These are phyloP conservation scores for Candida sp. DNA, from an alignment of 1,139 yeast genomes.

Conservation along the genomic window DNA sequence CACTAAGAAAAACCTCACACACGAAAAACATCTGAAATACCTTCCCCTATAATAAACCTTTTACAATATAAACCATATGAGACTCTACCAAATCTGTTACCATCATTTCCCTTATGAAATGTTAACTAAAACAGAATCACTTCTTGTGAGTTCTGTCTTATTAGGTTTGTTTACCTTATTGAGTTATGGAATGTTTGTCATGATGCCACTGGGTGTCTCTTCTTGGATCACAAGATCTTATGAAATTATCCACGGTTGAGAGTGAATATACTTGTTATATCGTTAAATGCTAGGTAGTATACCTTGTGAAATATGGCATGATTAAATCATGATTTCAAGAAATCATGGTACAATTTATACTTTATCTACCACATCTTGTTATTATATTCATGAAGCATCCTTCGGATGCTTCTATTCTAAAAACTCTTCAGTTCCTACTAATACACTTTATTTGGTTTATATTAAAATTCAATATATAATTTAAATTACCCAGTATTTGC, in stretches of 20 bases:
- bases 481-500: no score
- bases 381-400: no score
- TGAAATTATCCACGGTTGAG: slow-evolving; percentile 34
- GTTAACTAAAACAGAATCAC: slow-evolving; percentile 35
- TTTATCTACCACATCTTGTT: no score
- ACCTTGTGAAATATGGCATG: no score
- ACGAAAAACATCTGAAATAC: no score
- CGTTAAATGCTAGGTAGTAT: no score
- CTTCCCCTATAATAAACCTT: no score
- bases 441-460: slow-evolving; percentile 2
- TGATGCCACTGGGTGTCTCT: slow-evolving; percentile 29
- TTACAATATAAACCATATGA: slow-evolving; percentile 1
- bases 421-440: background rate
- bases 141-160: slow-evolving; percentile 27
- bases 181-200: slow-evolving; percentile 35
- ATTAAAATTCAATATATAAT: no score
- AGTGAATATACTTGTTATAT: no score
- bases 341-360: no score
- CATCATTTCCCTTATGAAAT: slow-evolving; percentile 36
- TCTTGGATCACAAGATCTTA: slow-evolving; percentile 29
- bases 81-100: slow-evolving; percentile 28
- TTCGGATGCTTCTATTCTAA: background rate
- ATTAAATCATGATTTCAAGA: no score
- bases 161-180: slow-evolving; percentile 25
- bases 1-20: no score